Percentiles rank a stretch among this genome's conserved stretches.
These are phyloP conservation scores for Crepidotus variabilis DNA, from an alignment of 768 basidiomycete species.

Conservation along the genomic window DNA sequence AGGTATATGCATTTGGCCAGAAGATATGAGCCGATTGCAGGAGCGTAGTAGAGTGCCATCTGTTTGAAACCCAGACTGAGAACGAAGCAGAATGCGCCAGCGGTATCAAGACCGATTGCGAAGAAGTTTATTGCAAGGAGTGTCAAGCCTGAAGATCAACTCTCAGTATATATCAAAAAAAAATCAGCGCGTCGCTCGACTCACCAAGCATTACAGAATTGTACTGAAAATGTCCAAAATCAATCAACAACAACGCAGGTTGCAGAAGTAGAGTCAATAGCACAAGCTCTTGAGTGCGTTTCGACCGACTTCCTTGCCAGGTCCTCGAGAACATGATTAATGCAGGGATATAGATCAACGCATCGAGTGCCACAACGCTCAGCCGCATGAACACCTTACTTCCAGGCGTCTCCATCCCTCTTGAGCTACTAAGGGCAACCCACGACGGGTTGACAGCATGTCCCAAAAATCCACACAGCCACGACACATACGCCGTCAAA, in stretches of 20 bases:
- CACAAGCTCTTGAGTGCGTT: constrained; percentile 72
- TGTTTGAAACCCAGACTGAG: constrained; percentile 91
- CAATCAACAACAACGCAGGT: constrained; percentile 79
- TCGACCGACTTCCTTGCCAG: constrained; percentile 70
- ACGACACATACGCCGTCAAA: constrained; percentile 85
- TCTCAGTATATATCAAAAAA: constrained; percentile 1
- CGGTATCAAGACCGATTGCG: constrained; percentile 60
- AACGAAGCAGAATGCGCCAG: constrained; percentile 79
- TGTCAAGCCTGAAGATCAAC: constrained; percentile 52
- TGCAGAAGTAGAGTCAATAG: constrained; percentile 73
- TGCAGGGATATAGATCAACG: constrained; percentile 72
- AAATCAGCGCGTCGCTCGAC: too few species aligned
- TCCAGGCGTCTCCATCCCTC: constrained; percentile 63
- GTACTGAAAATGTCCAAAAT: constrained; percentile 95
- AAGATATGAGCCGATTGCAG: constrained; percentile 87
- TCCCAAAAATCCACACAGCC: constrained; percentile 71
- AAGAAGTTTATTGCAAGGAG: constrained; percentile 70
- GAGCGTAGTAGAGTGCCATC: constrained; percentile 93
- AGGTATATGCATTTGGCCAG: constrained; percentile 86
- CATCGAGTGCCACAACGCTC: constrained; percentile 68
- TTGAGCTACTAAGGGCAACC: constrained; percentile 68
- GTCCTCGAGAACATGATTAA: constrained; percentile 59
- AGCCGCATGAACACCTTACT: constrained; percentile 79
- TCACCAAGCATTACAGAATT: constrained; percentile 91
- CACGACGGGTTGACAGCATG: constrained; percentile 49